Evolutionary conservation across 2,329 filamentous ascomycete genomes (phyloP).

Genomic region (Apiospora malaysiana): DNA sequence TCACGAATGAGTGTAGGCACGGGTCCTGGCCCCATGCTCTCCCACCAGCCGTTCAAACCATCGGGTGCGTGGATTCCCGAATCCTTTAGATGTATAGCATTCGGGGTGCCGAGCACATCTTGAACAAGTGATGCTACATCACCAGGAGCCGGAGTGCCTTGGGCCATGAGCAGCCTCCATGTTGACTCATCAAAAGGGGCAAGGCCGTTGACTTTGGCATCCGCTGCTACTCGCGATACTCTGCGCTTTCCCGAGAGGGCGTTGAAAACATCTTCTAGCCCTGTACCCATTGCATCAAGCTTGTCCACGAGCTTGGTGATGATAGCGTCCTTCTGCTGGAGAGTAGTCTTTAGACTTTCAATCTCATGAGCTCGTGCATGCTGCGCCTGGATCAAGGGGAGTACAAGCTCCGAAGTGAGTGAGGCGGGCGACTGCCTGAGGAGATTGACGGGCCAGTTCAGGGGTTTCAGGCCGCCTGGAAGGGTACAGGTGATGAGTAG

Average conservation of each 20-base stretch:
- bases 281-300: conserved; percentile 56
- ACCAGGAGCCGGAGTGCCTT: conserved; percentile 33
- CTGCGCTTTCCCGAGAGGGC: conserved; percentile 55
- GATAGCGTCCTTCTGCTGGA: conserved; percentile 58
- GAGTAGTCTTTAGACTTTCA: conserved; percentile 47
- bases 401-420: conserved; percentile 54
- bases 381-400: conserved; percentile 57
- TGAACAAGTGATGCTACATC: conserved; percentile 46
- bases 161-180: conserved; percentile 44
- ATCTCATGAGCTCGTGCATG: conserved; percentile 47
- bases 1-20: conserved; percentile 29
- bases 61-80: conserved; percentile 40
- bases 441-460: conserved; percentile 71
- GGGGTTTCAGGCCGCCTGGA: conserved; percentile 53
- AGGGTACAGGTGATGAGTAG: conserved; percentile 65
- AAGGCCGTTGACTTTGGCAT: conserved; percentile 57
- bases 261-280: conserved; percentile 61
- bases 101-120: conserved; percentile 47
- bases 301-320: conserved; percentile 60
- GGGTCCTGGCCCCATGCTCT: conserved; percentile 43
- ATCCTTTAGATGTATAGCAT: conserved; percentile 39
- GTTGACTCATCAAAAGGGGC: conserved; percentile 51
- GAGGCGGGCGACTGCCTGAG: conserved; percentile 48
- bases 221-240: conserved; percentile 49
- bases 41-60: conserved; percentile 57